Evolutionary conservation across 352 stramenopile genomes (phyloP).

Genomic region (Globisporangium parvum): DNA sequence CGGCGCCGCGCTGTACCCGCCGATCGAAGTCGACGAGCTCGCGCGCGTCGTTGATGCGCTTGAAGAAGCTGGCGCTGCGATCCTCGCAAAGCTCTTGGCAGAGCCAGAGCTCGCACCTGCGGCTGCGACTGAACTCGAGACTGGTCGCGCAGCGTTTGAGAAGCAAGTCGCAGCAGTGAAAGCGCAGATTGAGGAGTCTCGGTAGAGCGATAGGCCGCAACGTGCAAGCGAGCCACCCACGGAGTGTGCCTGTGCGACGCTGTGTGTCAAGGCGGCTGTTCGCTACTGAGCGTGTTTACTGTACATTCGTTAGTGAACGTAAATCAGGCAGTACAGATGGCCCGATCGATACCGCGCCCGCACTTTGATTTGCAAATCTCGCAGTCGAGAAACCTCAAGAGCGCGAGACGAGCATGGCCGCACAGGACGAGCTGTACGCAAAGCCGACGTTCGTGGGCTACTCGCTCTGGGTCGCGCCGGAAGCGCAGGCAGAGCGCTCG

Average conservation of each 20-base stretch:
- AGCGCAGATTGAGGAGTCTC: constrained; percentile 42
- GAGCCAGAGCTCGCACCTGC: constrained; percentile 38
- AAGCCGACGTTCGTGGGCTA: constrained; percentile 44
- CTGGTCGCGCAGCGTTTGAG: constrained; percentile 46
- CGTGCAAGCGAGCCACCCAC: no score
- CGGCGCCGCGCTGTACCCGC: constrained; percentile 73
- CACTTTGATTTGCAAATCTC: no score
- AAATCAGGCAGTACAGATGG: no score
- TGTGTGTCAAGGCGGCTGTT: no score
- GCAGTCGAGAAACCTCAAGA: neutral
- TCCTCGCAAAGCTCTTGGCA: constrained; percentile 41
- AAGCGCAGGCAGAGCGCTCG: constrained; percentile 11
- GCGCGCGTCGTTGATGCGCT: constrained; percentile 25
- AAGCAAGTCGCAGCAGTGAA: constrained; percentile 53
- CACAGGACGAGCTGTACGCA: constrained; percentile 22
- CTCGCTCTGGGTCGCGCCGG: constrained; percentile 52
- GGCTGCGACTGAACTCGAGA: constrained; percentile 30
- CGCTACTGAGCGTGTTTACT: no score
- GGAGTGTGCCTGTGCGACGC: no score
- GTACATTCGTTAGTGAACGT: no score
- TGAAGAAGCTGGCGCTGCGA: constrained; percentile 26
- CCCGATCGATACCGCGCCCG: no score
- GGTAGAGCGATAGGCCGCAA: constrained; percentile 14
- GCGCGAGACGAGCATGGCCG: neutral
- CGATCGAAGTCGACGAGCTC: constrained; percentile 61